These are phyloP conservation scores for Erigeron canadensis DNA, from an alignment of 129 eudicot species.

Conservation along the genomic window DNA sequence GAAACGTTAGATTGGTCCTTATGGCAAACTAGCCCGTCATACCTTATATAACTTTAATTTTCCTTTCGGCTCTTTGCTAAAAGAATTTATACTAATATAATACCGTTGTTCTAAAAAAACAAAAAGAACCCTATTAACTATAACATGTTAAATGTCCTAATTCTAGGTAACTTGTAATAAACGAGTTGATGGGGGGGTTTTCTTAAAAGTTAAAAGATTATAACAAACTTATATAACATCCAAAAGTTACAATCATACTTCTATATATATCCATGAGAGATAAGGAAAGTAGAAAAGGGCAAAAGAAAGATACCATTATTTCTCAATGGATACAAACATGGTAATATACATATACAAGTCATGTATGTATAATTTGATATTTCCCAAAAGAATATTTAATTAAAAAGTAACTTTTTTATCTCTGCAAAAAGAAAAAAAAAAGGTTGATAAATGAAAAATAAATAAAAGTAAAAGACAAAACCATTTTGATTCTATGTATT, in stretches of 20 bases:
- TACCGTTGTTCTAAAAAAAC: no score
- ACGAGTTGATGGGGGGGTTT: background rate
- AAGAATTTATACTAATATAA: no score
- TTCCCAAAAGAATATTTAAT: constrained; percentile 46
- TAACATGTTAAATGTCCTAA: no score
- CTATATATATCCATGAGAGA: constrained; percentile 34
- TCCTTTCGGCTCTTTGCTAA: no score
- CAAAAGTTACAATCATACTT: constrained; percentile 35
- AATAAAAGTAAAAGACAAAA: constrained; percentile 29
- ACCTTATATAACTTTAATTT: no score
- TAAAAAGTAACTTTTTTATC: constrained; percentile 39
- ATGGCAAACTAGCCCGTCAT: no score
- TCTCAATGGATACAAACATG: constrained; percentile 17
- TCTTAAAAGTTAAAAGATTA: constrained; percentile 10
- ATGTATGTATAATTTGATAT: constrained; percentile 27
- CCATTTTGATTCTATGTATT: constrained; percentile 42
- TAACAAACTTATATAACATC: constrained; percentile 27
- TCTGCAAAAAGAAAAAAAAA: constrained; percentile 28
- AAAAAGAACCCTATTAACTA: no score
- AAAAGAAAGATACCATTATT: constrained; percentile 34
- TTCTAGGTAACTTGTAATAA: no score
- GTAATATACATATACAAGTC: constrained; percentile 22
- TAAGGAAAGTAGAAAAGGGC: constrained; percentile 5
- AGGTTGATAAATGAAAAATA: constrained; percentile 31
- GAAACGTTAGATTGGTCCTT: no score